phyloP scores from a whole-genome alignment of 768 basidiomycete genomes.

The Naganishia antarctica region DNA sequence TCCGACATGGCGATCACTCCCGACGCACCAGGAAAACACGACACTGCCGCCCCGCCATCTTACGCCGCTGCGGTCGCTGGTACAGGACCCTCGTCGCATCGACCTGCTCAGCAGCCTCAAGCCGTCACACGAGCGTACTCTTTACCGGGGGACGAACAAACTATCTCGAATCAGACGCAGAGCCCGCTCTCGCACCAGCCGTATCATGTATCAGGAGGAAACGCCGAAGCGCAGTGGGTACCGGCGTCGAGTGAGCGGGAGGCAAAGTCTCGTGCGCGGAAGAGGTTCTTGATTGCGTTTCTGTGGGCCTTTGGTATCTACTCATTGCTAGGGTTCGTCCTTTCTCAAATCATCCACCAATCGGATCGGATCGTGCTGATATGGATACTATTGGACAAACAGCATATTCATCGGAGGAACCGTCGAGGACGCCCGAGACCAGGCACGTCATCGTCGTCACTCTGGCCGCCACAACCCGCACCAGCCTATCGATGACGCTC shows the following conservation, averaged over 20 bases:
- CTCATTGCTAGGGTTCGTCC: conserved; percentile 6
- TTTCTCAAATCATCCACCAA: neutral
- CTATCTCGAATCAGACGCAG: neutral
- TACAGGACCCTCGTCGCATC: conserved; percentile 1
- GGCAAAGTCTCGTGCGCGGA: conserved; percentile 18
- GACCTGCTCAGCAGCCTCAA: neutral
- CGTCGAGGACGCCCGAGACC: conserved; percentile 16
- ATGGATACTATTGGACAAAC: neutral
- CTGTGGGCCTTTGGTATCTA: conserved; percentile 22
- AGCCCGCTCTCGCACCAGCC: neutral
- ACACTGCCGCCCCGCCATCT: conserved; percentile 8
- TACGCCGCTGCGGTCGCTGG: conserved; percentile 12
- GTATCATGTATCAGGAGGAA: neutral
- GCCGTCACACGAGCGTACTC: neutral
- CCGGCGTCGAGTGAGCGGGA: conserved; percentile 14
- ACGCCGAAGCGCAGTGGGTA: conserved; percentile 10
- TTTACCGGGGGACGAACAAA: conserved; percentile 13
- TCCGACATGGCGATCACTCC: conserved; percentile 1
- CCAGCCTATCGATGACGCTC: neutral
- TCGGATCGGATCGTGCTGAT: neutral
- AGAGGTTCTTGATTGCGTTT: conserved; percentile 24
- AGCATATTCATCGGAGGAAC: conserved; percentile 17
- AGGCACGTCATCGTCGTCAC: conserved; percentile 13
- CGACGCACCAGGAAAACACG: neutral
- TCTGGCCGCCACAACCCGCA: conserved; percentile 4